Conservation (phyloP, 345 rosid species). For the Theobroma cacao region DNA sequence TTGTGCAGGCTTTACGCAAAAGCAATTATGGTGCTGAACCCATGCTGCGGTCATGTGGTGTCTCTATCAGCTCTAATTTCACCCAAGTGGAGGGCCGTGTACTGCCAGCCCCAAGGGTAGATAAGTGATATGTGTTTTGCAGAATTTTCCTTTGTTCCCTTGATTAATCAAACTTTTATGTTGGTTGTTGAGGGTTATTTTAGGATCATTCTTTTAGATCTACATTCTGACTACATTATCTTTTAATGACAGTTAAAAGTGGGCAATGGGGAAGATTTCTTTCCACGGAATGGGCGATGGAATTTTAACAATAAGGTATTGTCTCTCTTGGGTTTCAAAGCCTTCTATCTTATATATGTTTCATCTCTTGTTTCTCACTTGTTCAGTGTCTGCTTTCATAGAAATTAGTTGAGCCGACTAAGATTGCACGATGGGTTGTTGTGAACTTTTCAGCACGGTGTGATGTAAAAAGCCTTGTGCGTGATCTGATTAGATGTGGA, state of each 20-base stretch:
- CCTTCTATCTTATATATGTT: background rate
- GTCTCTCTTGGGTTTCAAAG: background rate
- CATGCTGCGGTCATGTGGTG: slow-evolving; percentile 65
- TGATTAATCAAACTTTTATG: background rate
- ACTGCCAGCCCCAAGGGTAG: slow-evolving; percentile 72
- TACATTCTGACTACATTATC: background rate
- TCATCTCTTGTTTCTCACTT: slow-evolving; percentile 11
- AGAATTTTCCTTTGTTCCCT: too few relatives aligned
- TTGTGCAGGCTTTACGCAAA: slow-evolving; percentile 55
- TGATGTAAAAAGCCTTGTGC: slow-evolving; percentile 47
- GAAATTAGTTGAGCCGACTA: slow-evolving; percentile 77
- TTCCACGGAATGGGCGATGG: slow-evolving; percentile 87
- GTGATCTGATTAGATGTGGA: slow-evolving; percentile 64
- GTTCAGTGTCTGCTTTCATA: slow-evolving; percentile 22
- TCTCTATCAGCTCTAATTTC: slow-evolving; percentile 51
- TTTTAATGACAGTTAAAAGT: slow-evolving; percentile 58
- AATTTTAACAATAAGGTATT: slow-evolving; percentile 83
- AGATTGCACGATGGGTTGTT: slow-evolving; percentile 75
- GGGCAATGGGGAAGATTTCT: slow-evolving; percentile 80
- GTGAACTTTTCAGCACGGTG: slow-evolving; percentile 92
- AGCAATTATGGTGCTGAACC: slow-evolving; percentile 77
- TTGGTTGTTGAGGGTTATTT: background rate
- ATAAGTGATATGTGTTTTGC: background rate
- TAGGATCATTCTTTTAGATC: background rate
- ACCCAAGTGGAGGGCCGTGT: slow-evolving; percentile 84